Base-by-base conservation (phyloP, 1,139 yeast genomes). In the Starmera stellimalicola region DNA sequence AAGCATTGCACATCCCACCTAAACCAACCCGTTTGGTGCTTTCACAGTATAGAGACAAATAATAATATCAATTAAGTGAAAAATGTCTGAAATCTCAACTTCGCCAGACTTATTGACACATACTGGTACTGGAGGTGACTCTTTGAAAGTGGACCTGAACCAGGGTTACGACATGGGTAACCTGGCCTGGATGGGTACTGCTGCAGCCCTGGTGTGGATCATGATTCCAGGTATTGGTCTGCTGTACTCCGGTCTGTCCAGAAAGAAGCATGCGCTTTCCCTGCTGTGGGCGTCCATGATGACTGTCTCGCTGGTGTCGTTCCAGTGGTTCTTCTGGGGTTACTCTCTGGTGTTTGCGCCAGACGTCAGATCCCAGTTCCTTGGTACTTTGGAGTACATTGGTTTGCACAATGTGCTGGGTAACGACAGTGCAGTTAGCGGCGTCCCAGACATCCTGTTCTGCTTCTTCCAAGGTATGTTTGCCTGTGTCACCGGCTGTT, bases 291-390 rank as follows among this genome's bases (percentile, higher is more conserved):
- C 95, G n/a, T 78, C 94, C 4, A 64, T 88, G 55, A 85, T 84
- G 83, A 87, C 94, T 12, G 74, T 76, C 16, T 77, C 91, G 48
- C 63, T 88, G 26, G 75, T 87, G 6, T 63, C 80, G 1, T 85
- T 88, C 70, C 95, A 88, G 54, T 88, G 97, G 97, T 88, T 85
- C 60, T 85, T 85, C 64, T 85, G 96, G 95, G 97, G 97, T 39
- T 88, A 82, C 58, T 81, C 96, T 7, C 68, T 91, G 40, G 77
- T 84, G 17, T 88, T 87, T 55, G 75, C 94, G 31, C 83, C 78
- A 51, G 62, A 65, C 34, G 77, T 81, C 14, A 63, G 65, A 29
- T 77, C 87, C 15, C 55, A 65, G 29, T 80, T 87, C 57, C 66
- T 85, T 45, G 97, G 98, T 37, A 73, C 82, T 45, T 63, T 91